Evolutionary conservation across 805 yeast genomes (phyloP).

Genomic region (Metschnikowia noctiluminum): DNA sequence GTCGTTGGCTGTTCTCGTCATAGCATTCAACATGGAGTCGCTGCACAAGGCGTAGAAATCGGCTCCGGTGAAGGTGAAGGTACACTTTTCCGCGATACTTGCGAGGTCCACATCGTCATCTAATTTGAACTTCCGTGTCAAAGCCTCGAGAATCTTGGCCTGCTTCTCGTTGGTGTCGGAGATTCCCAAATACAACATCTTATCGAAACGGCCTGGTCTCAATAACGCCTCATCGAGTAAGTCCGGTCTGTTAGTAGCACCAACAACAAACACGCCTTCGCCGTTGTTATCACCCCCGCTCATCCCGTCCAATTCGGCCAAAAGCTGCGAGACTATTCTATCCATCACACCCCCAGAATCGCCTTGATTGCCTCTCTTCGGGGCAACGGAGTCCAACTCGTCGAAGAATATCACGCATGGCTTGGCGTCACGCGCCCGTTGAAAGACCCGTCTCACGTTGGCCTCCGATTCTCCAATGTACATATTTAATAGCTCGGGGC

Average conservation of each 20-base stretch:
- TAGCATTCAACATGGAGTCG: conserved; percentile 93
- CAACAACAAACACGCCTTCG: conserved; percentile 94
- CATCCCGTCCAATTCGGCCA: conserved; percentile 97
- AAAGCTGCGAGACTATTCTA: conserved; percentile 89
- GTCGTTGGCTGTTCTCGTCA: conserved; percentile 81
- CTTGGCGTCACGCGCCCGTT: conserved; percentile 90
- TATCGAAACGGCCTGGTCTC: conserved; percentile 94
- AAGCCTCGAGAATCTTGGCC: conserved; percentile 76
- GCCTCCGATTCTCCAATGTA: conserved; percentile 99
- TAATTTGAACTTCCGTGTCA: conserved; percentile 77
- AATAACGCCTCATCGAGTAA: conserved; percentile 88
- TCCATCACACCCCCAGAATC: conserved; percentile 99
- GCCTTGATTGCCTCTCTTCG: conserved; percentile 97
- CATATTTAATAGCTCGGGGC: conserved; percentile 95
- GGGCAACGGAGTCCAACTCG: conserved; percentile 97
- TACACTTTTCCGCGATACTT: conserved; percentile 64
- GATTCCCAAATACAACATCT: conserved; percentile 89
- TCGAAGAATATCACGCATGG: conserved; percentile 98
- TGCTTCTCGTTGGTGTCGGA: conserved; percentile 90
- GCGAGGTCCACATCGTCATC: conserved; percentile 56
- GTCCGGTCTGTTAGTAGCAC: conserved; percentile 98
- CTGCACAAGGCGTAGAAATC: conserved; percentile 96
- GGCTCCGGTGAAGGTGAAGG: conserved; percentile 95
- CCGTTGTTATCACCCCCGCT: conserved; percentile 52
- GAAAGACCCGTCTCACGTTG: conserved; percentile 90